These are phyloP conservation scores for Solanum phureja DNA, from an alignment of 257 asterid genomes.

Conservation along the genomic window DNA sequence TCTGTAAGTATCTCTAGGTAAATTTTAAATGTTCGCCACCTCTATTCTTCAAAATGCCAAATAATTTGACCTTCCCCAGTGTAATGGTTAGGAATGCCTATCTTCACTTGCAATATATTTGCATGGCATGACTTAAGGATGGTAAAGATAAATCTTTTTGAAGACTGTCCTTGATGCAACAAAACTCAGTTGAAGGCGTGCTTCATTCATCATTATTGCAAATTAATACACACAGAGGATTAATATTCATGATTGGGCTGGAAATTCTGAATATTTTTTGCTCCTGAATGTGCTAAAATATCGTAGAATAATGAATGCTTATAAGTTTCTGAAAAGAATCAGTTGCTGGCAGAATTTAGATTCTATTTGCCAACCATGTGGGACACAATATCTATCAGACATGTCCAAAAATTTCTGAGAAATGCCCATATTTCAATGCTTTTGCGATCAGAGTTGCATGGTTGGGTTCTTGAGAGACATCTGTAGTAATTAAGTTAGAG, in stretches of 20 bases:
- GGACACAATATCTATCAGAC: neutral
- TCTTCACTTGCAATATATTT: neutral
- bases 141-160: neutral
- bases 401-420: neutral
- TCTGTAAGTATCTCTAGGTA: neutral
- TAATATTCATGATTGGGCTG: neutral
- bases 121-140: neutral
- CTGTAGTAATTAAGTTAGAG: neutral
- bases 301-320: neutral
- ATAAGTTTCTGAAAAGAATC: neutral
- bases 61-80: neutral
- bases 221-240: neutral
- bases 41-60: neutral
- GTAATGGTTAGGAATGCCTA: neutral
- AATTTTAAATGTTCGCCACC: neutral
- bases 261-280: neutral
- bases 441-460: neutral
- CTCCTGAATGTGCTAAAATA: neutral
- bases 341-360: neutral
- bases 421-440: neutral
- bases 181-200: neutral
- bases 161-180: neutral
- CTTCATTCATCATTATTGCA: neutral
- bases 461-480: neutral
- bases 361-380: neutral